Evolutionary conservation across 306 rosid genomes (phyloP), one percentile per base, ranked within the genome.

Genomic region (Prunus salicina): DNA sequence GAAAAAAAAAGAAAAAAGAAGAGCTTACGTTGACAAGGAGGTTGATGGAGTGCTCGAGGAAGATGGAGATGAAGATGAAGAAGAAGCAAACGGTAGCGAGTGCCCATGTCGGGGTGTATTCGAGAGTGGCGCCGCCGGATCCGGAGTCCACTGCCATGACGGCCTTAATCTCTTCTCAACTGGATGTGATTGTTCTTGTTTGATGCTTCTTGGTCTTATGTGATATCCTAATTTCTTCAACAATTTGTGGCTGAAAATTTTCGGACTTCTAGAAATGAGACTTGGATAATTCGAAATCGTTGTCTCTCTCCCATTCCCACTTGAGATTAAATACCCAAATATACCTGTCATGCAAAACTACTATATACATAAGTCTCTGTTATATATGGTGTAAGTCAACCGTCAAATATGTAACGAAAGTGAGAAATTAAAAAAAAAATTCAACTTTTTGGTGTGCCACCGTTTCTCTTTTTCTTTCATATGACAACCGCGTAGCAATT

Each of bases 71-170:
- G 73, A 64, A 72, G 73, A 83, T 83, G 84, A 83, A 76, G 81
- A 76, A 0, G 72, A 83, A 72, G 72, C 84, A 79, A 67, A 83
- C 76, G 34, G 25, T 34, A 64, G 87, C 81, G 50, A 83, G 27
- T 19, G 84, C 87, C 87, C 87, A 79, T 28, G 87, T 83, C 69
- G 87, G 84, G 60, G 87, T 83, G 56, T 72, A 0, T 67, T 83
- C 79, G 14, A 83, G 72, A 53, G 84, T 28, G 28, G 45, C n/a
- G 28, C 20, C 51, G 15, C 0, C 52, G 9, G 76, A 12, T 16
- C 0, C 52, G 9, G 76, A 12, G n/a, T 6, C 84, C 60, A 22
- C 83, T 6, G 34, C 76, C 69, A 73, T 73, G 28, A 25, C 27
- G 13, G 8, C 58, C 56, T 10, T 60, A 19, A 55, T 19, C 15